Conservation (phyloP, 2,329 filamentous ascomycete genomes). For the Alternaria alternata region DNA sequence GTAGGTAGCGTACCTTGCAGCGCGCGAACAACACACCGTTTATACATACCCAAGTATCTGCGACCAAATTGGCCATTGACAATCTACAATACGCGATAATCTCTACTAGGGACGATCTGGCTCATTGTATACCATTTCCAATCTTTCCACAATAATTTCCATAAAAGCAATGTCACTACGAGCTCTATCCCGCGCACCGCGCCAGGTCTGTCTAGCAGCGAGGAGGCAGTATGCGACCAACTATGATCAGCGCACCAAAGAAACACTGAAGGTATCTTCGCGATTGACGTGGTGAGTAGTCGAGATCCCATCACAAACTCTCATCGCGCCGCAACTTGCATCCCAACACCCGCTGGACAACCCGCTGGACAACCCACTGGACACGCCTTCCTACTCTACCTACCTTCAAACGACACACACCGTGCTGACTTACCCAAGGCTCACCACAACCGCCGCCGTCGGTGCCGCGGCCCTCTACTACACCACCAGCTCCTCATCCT, state of each 20-base stretch:
- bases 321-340: background rate
- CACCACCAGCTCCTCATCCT: slow-evolving; percentile 12
- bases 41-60: slow-evolving; percentile 3
- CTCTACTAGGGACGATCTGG: background rate
- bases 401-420: background rate
- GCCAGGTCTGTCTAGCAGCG: slow-evolving; percentile 15
- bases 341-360: background rate
- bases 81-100: background rate
- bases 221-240: slow-evolving; percentile 29
- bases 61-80: background rate
- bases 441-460: slow-evolving; percentile 27
- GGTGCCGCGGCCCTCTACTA: slow-evolving; percentile 28
- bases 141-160: slow-evolving; percentile 15
- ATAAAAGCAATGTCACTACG: slow-evolving; percentile 15
- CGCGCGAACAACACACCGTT: slow-evolving; percentile 15
- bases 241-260: slow-evolving; percentile 29
- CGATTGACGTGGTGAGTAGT: slow-evolving; percentile 28
- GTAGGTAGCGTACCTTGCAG: slow-evolving; percentile 16
- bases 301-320: slow-evolving; percentile 3
- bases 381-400: background rate
- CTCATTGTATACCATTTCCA: background rate
- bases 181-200: slow-evolving; percentile 17
- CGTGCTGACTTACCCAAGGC: slow-evolving; percentile 17
- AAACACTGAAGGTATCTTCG: slow-evolving; percentile 27
- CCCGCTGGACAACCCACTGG: background rate